Evolutionary conservation across 2,329 filamentous ascomycete species (phyloP), one percentile per base, ranked within the genome.

Genomic region (Penicillium decumbens): DNA sequence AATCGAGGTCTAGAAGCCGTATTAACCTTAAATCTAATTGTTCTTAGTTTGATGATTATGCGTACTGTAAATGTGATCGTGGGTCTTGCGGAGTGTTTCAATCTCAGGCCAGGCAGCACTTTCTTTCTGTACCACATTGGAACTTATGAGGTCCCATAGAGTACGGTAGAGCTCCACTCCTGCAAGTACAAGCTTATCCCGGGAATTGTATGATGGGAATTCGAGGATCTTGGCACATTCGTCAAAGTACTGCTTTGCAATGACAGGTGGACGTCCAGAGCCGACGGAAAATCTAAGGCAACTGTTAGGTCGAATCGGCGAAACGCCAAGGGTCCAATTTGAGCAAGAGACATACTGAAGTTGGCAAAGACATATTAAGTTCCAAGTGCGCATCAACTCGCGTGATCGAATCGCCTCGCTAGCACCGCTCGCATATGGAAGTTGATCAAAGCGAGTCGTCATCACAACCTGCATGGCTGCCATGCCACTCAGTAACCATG

Each of bases 31-130:
- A 12, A 12, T 3, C 15, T 20, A 1, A 20, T 15, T 15, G 30
- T 7, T 23, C 1, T n/a, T 6, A 42, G 8, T 6, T n/a, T 3
- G 13, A 24, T 10, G 9, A 30, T 23, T 7, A 9, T 6, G 13
- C 53, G 18, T 35, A 55, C 53, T 50, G 30, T 55, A 55, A 8
- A 53, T 55, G 8, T 45, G 44, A n/a, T 50, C 50, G n/a, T 55
- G 53, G 6, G 40, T 37, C 24, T 50, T 46, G 18, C 47, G 45
- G 3, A 55, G 40, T 3, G 28, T 35, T n/a, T 55, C 50, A 35
- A 55, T 53, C 15, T 50, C 53, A 27, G 42, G 41, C 53, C 53
- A 55, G 13, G 6, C 23, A 4, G 47, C 20, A 9, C 15, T 35
- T 7, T 46, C 42, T 13, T 28, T 46, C 30, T 46, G 44, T 15